Conservation (phyloP, 129 eudicot species). For the Saussurea involucrata region DNA sequence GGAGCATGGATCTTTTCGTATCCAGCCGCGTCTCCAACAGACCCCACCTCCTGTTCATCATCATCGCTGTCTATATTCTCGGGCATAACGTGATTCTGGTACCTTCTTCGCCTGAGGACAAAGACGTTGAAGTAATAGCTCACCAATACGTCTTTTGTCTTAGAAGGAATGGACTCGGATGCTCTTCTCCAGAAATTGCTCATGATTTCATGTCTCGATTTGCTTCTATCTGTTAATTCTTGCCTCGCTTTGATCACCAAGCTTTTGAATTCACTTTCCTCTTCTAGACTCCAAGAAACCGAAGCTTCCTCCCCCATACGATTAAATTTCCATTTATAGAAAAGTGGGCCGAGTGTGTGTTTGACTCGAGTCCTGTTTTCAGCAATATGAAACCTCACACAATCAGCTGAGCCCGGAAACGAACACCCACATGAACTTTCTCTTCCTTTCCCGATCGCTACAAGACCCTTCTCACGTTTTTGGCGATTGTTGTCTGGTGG, state of each 20-base stretch:
- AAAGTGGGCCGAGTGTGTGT: conserved; percentile 47
- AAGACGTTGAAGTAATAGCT: conserved; percentile 82
- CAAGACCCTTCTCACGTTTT: conserved; percentile 12
- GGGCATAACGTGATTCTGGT: conserved; percentile 74
- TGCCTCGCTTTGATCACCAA: conserved; percentile 38
- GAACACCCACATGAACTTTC: conserved; percentile 42
- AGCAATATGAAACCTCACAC: conserved; percentile 67
- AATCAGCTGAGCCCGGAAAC: conserved; percentile 48
- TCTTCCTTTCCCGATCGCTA: conserved; percentile 51
- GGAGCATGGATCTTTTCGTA: conserved; percentile 16
- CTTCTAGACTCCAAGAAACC: conserved; percentile 65
- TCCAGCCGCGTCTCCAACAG: conserved; percentile 41
- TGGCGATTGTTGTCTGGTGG: conserved; percentile 25
- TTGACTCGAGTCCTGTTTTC: conserved; percentile 54
- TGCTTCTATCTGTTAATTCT: conserved; percentile 24
- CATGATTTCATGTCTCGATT: conserved; percentile 13
- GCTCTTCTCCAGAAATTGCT: conserved; percentile 52
- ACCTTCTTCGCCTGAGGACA: conserved; percentile 50
- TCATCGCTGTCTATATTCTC: conserved; percentile 75
- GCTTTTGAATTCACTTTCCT: conserved; percentile 57
- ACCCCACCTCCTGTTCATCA: conserved; percentile 61
- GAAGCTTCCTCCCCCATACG: conserved; percentile 91
- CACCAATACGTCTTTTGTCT: conserved; percentile 56
- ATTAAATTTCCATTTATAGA: conserved; percentile 65
- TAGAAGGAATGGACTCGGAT: conserved; percentile 41